Evolutionary conservation across 139 green algal species (phyloP), one percentile per base, ranked within the genome.

Genomic region (Chlamydomonas urium): DNA sequence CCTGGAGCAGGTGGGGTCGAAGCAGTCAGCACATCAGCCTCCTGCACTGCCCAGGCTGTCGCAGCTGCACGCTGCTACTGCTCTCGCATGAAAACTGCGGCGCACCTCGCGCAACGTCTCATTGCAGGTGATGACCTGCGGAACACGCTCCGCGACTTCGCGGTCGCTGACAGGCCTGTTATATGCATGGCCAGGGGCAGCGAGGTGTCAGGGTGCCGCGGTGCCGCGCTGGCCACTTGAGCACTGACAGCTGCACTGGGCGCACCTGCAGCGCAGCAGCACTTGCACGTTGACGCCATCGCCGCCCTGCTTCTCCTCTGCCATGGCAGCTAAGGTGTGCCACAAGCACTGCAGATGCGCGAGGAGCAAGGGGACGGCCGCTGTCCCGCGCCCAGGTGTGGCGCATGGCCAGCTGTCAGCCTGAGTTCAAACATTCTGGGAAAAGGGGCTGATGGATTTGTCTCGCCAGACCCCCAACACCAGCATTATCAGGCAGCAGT

Each of bases 231-330:
- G 23, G 19, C 53, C 53, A 31, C 42, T n/a, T 53, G 42, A 57
- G 8, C 59, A 48, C 4, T 31, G 61, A 62, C 8, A 5, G 23
- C 24, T 65, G 38, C 47, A 60, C 73, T 31, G 14, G 23, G 8
- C 75, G 35, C 38, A 97, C 93, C 93, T 94, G 94, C 94, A 99
- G 59, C 94, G 82, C 45, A 99, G 73, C 26, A 99, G 80, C 23
- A 99, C 94, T 65, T 98, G 92, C 17, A 99, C 92, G 76, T 98
- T 97, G 3, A 96, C 92, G 0, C 83, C 85, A 23, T 89, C 86
- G 56, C 89, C 71, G 33, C 21, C 21, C 26, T 63, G 21, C 24
- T 63, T 21, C 10, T 10, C 19, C 10, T 63, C 53, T 14, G 53
- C 26, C 53, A 63, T 63, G n/a, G n/a, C n/a, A n/a, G n/a, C n/a